phyloP scores from a whole-genome alignment of 352 stramenopile genomes.

The Blastocystis sp. region DNA sequence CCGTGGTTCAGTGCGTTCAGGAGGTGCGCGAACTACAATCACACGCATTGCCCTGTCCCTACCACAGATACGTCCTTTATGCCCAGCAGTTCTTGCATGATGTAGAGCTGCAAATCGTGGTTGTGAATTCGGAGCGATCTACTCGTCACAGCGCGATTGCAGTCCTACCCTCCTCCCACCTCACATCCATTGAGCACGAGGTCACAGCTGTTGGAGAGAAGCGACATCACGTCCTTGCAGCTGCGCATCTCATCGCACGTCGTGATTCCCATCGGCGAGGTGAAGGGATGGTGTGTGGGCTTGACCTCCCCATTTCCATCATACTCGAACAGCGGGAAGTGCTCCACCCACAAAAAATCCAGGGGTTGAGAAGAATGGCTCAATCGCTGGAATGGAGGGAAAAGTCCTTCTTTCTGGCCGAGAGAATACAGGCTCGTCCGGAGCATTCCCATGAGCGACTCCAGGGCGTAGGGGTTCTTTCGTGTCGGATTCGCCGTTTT shows the following conservation, averaged over 20 bases:
- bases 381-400: neutral
- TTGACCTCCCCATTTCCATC: conserved; percentile 76
- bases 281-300: conserved; percentile 82
- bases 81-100: neutral
- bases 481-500: neutral
- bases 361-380: neutral
- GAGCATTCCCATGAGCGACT: neutral
- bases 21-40: conserved; percentile 77
- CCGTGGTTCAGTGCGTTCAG: conserved; percentile 80
- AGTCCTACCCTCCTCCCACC: conserved; percentile 76
- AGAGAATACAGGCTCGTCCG: neutral
- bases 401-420: neutral
- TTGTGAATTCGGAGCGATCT: conserved; percentile 78
- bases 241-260: conserved; percentile 76
- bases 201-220: conserved; percentile 83
- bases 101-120: conserved; percentile 74
- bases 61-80: conserved; percentile 8
- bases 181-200: conserved; percentile 82
- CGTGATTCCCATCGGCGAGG: conserved; percentile 73
- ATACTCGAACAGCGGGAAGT: conserved; percentile 82
- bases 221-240: conserved; percentile 77
- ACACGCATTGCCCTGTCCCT: neutral
- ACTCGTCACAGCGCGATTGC: conserved; percentile 76
- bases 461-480: neutral
- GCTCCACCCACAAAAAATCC: conserved; percentile 76